These are phyloP conservation scores for Sparassis latifolia DNA, from an alignment of 1,284 basidiomycete species.

Conservation along the genomic window DNA sequence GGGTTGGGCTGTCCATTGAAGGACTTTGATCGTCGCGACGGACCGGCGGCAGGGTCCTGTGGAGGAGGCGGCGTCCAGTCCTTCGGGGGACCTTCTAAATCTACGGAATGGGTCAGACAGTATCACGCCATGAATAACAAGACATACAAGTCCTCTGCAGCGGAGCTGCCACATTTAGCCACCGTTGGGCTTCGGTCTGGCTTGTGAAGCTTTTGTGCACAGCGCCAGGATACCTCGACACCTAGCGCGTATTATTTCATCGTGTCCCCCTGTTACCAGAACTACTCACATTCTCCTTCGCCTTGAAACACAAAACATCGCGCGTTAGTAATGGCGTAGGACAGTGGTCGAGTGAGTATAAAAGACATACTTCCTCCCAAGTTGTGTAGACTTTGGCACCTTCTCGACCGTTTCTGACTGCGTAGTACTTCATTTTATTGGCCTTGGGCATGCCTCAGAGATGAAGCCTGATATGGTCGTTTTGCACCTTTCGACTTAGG, in stretches of 20 bases:
- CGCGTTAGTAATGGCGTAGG: neutral
- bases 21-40: neutral
- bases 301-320: neutral
- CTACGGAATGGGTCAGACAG: too few relatives aligned
- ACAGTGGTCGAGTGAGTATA: conserved; percentile 22
- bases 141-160: neutral
- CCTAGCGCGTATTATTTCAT: conserved; percentile 24
- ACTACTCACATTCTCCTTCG: neutral
- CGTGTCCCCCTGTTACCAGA: neutral
- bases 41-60: neutral
- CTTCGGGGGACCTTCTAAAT: neutral
- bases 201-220: conserved; percentile 44
- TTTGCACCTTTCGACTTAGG: too few relatives aligned
- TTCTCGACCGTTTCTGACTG: conserved; percentile 45
- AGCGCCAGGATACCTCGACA: conserved; percentile 40
- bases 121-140: too few relatives aligned
- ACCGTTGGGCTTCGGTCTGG: conserved; percentile 35
- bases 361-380: conserved; percentile 45
- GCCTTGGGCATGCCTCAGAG: conserved; percentile 2
- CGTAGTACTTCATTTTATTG: conserved; percentile 41
- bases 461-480: too few relatives aligned
- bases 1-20: neutral
- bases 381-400: conserved; percentile 46
- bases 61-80: neutral
- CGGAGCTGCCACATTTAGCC: conserved; percentile 23